These are phyloP conservation scores for Nadsonia starkeyi-henricii DNA, from an alignment of 1,139 yeast genomes.

Conservation along the genomic window DNA sequence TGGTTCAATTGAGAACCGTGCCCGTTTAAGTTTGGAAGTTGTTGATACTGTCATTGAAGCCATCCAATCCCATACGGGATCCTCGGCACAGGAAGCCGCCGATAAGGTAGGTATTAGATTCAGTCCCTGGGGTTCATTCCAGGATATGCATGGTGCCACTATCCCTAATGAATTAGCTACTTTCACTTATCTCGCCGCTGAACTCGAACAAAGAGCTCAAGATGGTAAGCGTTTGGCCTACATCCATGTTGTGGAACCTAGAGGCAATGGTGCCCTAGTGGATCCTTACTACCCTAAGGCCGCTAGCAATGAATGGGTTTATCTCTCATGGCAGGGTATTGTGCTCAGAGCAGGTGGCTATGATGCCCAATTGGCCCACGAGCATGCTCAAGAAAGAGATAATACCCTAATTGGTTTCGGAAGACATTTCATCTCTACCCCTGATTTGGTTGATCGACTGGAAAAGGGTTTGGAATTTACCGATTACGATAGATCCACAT, in stretches of 20 bases:
- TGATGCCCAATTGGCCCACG: constrained; percentile 17
- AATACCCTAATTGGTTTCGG: constrained; percentile 34
- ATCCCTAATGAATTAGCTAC: constrained; percentile 13
- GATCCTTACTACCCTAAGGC: constrained; percentile 4
- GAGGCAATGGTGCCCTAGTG: constrained; percentile 12
- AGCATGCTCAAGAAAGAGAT: constrained; percentile 21
- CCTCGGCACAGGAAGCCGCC: constrained; percentile 30
- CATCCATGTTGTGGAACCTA: constrained; percentile 40
- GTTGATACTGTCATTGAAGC: constrained; percentile 34
- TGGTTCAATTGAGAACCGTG: constrained; percentile 48
- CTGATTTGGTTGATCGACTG: constrained; percentile 32
- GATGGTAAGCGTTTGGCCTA: constrained; percentile 35
- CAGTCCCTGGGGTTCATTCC: constrained; percentile 37
- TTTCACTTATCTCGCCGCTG: constrained; percentile 17
- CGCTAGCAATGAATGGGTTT: constrained; percentile 9
- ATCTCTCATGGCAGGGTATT: constrained; percentile 26
- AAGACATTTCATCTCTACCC: constrained; percentile 34
- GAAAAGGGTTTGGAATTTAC: constrained; percentile 22
- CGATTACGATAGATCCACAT: constrained; percentile 22
- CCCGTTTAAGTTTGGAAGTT: constrained; percentile 39
- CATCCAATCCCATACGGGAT: constrained; percentile 12
- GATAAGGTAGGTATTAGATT: constrained; percentile 37
- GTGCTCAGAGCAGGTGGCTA: constrained; percentile 29
- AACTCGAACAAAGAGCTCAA: constrained; percentile 20
- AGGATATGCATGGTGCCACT: constrained; percentile 15